Conservation (phyloP, 805 yeast species). For the Spathaspora passalidarum region DNA sequence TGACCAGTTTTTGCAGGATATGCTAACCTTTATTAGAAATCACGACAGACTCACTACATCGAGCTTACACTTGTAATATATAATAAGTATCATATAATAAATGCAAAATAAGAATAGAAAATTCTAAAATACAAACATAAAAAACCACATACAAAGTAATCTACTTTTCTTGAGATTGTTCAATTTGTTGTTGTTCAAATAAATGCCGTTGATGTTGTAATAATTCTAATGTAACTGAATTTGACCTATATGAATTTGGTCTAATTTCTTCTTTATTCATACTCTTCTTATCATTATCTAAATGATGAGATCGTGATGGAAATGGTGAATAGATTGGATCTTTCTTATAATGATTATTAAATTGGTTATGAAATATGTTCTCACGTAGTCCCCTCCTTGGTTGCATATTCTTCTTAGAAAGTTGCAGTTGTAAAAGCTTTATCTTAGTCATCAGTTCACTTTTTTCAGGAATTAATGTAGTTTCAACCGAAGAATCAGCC, state of each 20-base stretch:
- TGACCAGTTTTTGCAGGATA: no score
- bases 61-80: no score
- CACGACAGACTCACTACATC: no score
- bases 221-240: slow-evolving; percentile 38
- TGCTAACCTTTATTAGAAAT: no score
- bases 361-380: slow-evolving; percentile 21
- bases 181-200: not conserved
- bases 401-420: not conserved
- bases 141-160: no score
- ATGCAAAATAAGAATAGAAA: no score
- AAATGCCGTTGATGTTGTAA: slow-evolving; percentile 24
- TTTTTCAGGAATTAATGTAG: not conserved
- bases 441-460: not conserved
- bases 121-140: no score
- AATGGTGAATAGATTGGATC: slow-evolving; percentile 43
- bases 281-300: slow-evolving; percentile 32
- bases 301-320: slow-evolving; percentile 36
- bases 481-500: not conserved
- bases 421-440: not conserved
- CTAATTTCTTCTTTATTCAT: slow-evolving; percentile 18
- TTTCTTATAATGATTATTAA: slow-evolving; percentile 46
- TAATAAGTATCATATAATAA: no score
- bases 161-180: not conserved
- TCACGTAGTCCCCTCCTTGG: not conserved
- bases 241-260: slow-evolving; percentile 34